These are phyloP conservation scores for Blepharisma undulans DNA, from an alignment of 169 alveolate genomes.

Conservation along the genomic window DNA sequence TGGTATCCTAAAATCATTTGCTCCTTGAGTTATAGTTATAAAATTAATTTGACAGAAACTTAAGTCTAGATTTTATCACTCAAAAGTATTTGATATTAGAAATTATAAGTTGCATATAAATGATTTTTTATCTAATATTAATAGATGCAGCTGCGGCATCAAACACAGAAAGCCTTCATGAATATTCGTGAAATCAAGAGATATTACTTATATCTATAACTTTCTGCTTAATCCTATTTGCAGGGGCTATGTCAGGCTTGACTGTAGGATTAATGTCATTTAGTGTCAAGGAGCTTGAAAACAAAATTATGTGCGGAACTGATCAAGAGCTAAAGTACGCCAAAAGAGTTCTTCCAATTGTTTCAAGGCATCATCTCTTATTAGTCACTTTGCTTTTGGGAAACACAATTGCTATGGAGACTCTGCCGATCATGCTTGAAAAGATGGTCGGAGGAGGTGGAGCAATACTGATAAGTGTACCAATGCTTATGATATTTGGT, in stretches of 20 bases:
- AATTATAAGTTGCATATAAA: background rate
- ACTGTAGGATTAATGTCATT: conserved; percentile 92
- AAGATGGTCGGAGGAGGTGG: conserved; percentile 84
- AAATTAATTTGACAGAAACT: background rate
- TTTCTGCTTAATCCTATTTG: conserved; percentile 39
- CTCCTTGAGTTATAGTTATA: background rate
- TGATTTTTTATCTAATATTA: background rate
- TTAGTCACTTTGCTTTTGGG: conserved; percentile 88
- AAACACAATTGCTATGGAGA: conserved; percentile 92
- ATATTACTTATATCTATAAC: background rate
- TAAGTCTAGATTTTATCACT: background rate
- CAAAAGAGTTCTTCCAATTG: conserved; percentile 68
- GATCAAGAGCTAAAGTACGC: conserved; percentile 77
- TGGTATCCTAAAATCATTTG: too few relatives aligned
- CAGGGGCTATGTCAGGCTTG: conserved; percentile 92
- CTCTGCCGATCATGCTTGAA: conserved; percentile 91
- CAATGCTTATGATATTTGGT: conserved; percentile 87
- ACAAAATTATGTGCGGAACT: conserved; percentile 80
- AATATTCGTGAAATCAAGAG: background rate
- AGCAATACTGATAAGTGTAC: conserved; percentile 85
- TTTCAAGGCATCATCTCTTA: conserved; percentile 83
- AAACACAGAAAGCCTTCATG: background rate
- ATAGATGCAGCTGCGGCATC: background rate
- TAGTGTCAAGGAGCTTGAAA: conserved; percentile 86
- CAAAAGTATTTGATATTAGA: background rate